Evolutionary conservation across 768 basidiomycete genomes (phyloP).

Genomic region (Dioszegia aurantiaca): DNA sequence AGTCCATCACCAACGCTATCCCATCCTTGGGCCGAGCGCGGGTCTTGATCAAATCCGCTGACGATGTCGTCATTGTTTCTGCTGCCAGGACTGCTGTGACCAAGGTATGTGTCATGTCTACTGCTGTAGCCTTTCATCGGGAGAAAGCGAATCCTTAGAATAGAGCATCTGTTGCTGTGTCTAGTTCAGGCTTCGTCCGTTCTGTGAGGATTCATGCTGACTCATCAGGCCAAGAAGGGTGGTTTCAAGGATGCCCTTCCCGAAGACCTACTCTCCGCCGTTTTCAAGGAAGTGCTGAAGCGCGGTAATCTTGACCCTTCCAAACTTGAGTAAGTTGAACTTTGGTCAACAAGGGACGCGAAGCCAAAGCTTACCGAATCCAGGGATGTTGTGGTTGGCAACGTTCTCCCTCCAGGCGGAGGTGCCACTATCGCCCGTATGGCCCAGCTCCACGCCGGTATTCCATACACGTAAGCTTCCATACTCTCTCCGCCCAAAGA

Average conservation of each 20-base stretch:
- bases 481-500: neutral
- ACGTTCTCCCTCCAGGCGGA: conserved; percentile 53
- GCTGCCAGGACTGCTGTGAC: conserved; percentile 89
- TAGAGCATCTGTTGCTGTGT: too few relatives aligned
- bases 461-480: conserved; percentile 62
- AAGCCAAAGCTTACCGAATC: conserved; percentile 1
- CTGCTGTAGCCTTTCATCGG: too few relatives aligned
- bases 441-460: conserved; percentile 81
- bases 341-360: neutral
- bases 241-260: conserved; percentile 83
- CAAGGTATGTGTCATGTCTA: conserved; percentile 71
- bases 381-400: conserved; percentile 74
- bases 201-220: neutral
- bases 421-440: conserved; percentile 67
- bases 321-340: conserved; percentile 46
- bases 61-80: conserved; percentile 85
- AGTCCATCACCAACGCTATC: conserved; percentile 44
- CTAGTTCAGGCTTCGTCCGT: too few relatives aligned
- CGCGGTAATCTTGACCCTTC: conserved; percentile 45
- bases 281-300: conserved; percentile 66
- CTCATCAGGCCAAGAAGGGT: conserved; percentile 66
- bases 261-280: conserved; percentile 76
- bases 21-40: conserved; percentile 54
- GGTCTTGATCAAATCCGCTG: conserved; percentile 68
- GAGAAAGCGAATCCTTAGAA: too few relatives aligned